A percentile compares a stretch with the other conserved stretches of the same genome.
These are phyloP conservation scores for Carpinus fangiana DNA, from an alignment of 306 rosid species.

Conservation along the genomic window DNA sequence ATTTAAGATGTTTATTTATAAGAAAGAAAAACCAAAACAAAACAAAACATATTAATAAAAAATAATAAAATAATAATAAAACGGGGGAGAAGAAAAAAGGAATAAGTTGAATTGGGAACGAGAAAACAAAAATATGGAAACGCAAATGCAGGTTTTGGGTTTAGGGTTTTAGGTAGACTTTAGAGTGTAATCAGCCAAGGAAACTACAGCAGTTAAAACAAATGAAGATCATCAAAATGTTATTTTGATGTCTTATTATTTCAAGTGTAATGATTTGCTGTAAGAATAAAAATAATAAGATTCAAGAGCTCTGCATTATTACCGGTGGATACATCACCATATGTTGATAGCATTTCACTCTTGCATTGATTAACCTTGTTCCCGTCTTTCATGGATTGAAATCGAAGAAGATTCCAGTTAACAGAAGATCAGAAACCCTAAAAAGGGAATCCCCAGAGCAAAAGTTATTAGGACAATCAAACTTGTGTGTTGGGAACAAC, in stretches of 20 bases:
- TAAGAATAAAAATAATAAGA: neutral
- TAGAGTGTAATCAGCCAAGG: neutral
- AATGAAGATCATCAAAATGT: neutral
- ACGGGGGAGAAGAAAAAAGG: neutral
- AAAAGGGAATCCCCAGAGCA: neutral
- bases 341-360: neutral
- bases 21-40: neutral
- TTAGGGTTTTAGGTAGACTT: neutral
- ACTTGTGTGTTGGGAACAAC: neutral
- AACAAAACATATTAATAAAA: neutral
- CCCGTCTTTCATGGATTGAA: slow-evolving; percentile 7
- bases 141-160: neutral
- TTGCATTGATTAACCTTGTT: neutral
- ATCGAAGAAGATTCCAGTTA: neutral
- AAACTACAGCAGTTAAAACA: neutral
- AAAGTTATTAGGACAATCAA: neutral
- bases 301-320: neutral
- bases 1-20: neutral
- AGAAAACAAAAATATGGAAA: neutral
- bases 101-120: neutral
- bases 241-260: neutral
- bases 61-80: neutral
- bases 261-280: neutral
- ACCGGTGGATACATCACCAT: neutral
- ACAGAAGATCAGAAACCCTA: neutral